A percentile compares a stretch with the other conserved stretches of the same genome.
phyloP scores from a whole-genome alignment of 2,329 filamentous ascomycete genomes.

The Beauveria sp. region DNA sequence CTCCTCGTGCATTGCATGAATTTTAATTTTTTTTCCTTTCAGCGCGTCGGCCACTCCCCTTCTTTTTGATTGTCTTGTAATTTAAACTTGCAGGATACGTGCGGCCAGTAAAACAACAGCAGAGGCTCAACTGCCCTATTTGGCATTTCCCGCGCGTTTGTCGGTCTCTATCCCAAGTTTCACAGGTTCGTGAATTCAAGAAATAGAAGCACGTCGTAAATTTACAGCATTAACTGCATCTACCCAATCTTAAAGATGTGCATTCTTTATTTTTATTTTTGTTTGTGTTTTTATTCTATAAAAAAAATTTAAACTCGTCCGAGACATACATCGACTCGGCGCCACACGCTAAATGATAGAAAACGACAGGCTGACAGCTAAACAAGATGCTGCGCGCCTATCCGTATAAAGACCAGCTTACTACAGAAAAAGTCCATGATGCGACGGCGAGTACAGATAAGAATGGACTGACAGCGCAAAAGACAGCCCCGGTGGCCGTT shows the following conservation, averaged over 20 bases:
- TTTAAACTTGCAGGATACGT: neutral
- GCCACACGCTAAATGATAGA: neutral
- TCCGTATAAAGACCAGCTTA: neutral
- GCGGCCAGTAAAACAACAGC: neutral
- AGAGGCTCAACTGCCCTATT: too few relatives aligned
- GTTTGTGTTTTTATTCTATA: neutral
- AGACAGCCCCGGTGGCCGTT: neutral
- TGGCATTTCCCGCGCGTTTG: too few relatives aligned
- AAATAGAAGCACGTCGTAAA: neutral
- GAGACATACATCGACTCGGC: constrained; percentile 8
- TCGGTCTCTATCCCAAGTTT: too few relatives aligned
- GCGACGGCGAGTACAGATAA: neutral
- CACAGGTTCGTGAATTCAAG: neutral
- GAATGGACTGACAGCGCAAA: neutral
- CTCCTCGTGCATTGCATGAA: neutral
- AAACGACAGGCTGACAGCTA: neutral
- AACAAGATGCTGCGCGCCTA: neutral
- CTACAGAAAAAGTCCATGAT: neutral
- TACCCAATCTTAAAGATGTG: neutral
- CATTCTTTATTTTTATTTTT: neutral
- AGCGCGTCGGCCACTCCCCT: neutral
- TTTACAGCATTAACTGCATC: neutral
- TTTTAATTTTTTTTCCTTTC: neutral
- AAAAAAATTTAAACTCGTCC: neutral
- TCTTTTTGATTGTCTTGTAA: neutral